Conservation (phyloP, 1,284 basidiomycete genomes). For the Ceratorhiza oryzae-sativae region DNA sequence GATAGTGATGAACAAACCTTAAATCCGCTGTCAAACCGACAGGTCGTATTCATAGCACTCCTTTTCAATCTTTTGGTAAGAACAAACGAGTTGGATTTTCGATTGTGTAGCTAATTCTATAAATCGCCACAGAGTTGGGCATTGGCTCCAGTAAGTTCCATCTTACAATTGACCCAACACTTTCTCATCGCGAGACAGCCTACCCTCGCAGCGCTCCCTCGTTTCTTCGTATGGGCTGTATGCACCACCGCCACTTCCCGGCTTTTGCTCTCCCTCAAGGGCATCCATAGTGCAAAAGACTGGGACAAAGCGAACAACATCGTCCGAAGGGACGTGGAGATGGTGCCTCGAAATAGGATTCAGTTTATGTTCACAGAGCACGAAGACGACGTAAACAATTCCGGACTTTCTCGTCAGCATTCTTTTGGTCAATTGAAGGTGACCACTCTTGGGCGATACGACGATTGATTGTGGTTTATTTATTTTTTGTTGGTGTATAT, state of each 20-base stretch:
- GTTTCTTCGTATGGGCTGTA: conserved; percentile 39
- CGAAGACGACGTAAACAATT: neutral
- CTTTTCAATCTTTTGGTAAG: conserved; percentile 40
- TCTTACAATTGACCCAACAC: neutral
- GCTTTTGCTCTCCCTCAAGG: conserved; percentile 38
- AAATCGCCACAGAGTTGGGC: conserved; percentile 31
- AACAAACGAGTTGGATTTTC: neutral
- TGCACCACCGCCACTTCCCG: conserved; percentile 41
- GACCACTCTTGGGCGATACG: conserved; percentile 24
- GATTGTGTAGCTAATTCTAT: neutral
- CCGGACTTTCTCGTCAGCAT: neutral
- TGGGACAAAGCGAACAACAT: conserved; percentile 20
- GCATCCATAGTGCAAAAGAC: conserved; percentile 23
- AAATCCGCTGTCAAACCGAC: neutral
- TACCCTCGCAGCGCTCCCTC: conserved; percentile 31
- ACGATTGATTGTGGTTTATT: conserved; percentile 7
- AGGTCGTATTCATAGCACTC: conserved; percentile 37
- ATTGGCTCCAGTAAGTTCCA: conserved; percentile 32
- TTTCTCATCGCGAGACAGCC: conserved; percentile 12
- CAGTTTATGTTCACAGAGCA: conserved; percentile 17
- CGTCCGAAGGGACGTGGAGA: conserved; percentile 7
- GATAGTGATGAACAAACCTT: neutral
- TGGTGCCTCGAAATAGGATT: neutral
- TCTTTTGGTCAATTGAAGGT: neutral
- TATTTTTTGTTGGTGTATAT: too few relatives aligned